Evolutionary conservation across 192 early-diverging fungal species (phyloP).

Genomic region (Gorgonomyces haynaldii): DNA sequence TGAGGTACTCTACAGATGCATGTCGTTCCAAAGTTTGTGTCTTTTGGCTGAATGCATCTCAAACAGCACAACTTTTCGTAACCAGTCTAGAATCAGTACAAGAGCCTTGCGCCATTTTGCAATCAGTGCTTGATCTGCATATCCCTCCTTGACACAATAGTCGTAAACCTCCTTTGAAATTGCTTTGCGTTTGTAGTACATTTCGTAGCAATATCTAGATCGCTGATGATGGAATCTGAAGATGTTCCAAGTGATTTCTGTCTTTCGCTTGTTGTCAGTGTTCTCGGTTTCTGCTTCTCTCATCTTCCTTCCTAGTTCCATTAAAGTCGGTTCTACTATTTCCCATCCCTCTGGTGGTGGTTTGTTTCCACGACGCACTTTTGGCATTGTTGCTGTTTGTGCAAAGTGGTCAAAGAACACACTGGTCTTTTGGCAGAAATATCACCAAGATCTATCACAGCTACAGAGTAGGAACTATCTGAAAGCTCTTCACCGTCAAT

Average conservation of each 20-base stretch:
- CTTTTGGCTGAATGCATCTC: conserved; percentile 90
- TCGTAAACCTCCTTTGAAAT: conserved; percentile 89
- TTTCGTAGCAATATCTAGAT: conserved; percentile 90
- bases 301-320: conserved; percentile 87
- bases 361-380: conserved; percentile 56
- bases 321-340: conserved; percentile 85
- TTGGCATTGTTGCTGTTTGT: conserved; percentile 40
- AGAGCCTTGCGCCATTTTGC: conserved; percentile 94
- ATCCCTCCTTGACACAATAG: conserved; percentile 81
- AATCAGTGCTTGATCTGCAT: conserved; percentile 86
- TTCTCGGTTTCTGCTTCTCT: conserved; percentile 95
- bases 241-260: conserved; percentile 87
- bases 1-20: conserved; percentile 96
- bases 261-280: conserved; percentile 84
- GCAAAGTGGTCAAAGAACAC: conserved; percentile 3
- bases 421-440: not conserved
- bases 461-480: too few relatives aligned
- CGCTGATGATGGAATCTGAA: conserved; percentile 96
- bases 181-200: conserved; percentile 89
- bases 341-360: conserved; percentile 90
- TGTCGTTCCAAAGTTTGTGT: conserved; percentile 94
- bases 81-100: conserved; percentile 46
- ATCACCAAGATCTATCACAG: too few relatives aligned
- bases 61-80: conserved; percentile 97
- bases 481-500: too few relatives aligned